These are phyloP conservation scores for Claviceps sp. DNA, from an alignment of 2,329 filamentous ascomycete species.

Conservation along the genomic window DNA sequence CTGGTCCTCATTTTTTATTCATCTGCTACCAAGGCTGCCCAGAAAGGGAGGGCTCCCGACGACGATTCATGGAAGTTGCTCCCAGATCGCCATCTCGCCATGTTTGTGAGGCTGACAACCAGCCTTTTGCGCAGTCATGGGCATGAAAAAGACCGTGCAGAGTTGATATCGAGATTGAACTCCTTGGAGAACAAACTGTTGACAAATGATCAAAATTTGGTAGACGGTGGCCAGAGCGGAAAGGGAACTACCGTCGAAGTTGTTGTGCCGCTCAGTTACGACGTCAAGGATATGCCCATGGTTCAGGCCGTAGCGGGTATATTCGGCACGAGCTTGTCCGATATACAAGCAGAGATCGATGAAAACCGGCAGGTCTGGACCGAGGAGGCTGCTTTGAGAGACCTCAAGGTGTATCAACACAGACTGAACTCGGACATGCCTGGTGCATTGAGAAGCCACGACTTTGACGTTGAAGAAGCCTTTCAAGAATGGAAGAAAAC, in stretches of 20 bases:
- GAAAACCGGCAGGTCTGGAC: constrained; percentile 73
- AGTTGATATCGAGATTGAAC: constrained; percentile 64
- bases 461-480: constrained; percentile 82
- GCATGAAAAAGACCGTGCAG: constrained; percentile 71
- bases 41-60: constrained; percentile 59
- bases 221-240: constrained; percentile 19
- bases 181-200: constrained; percentile 88
- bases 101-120: constrained; percentile 80
- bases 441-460: constrained; percentile 64
- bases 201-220: constrained; percentile 81
- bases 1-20: constrained; percentile 94
- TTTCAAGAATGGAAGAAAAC: constrained; percentile 84
- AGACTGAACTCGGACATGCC: constrained; percentile 69
- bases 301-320: constrained; percentile 78
- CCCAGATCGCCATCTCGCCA: constrained; percentile 84
- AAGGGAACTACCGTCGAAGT: constrained; percentile 55
- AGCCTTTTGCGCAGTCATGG: constrained; percentile 71
- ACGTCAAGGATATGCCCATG: constrained; percentile 93
- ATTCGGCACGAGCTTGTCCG: constrained; percentile 65
- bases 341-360: constrained; percentile 81
- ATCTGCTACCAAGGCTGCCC: constrained; percentile 71
- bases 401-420: constrained; percentile 87
- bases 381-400: constrained; percentile 76
- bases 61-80: constrained; percentile 86
- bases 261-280: constrained; percentile 69